Evolutionary conservation across 805 yeast species (phyloP), one percentile per base, ranked within the genome.

Genomic region (Cyberlindnera euphorbiae): DNA sequence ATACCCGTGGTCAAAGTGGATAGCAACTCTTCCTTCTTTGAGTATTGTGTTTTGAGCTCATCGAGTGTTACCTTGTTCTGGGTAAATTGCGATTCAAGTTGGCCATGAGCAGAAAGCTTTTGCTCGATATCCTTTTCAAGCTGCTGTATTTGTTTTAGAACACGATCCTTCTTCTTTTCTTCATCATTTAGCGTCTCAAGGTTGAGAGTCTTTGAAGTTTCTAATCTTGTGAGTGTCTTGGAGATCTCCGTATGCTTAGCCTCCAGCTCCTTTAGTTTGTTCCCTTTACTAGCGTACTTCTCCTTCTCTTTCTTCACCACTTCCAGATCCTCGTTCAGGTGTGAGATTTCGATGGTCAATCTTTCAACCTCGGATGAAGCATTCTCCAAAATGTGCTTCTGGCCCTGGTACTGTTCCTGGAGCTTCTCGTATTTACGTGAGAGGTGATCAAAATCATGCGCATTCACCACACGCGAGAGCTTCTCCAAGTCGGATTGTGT

Each of bases 1-100:
- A 89, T 79, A 50, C 97, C 96, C 0, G 96, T 86, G 0, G 88
- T 78, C 27, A 89, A 66, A 0, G 94, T 80, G 0, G 93, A 82
- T 8, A 86, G 61, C 9, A 89, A 66, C 43, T 89, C 96, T 49
- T 85, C 90, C 47, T 83, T 85, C 41, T 66, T 70, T 23, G 66
- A 63, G 31, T 72, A 66, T 11, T 67, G 66, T 5, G 62, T 64
- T 42, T 76, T 78, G 36, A 77, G 45, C 1, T 55, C 52, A 3
- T 59, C 63, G 16, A 82, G 61, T n/a, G 60, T 52, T 1, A 50
- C 54, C 32, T 75, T 77, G 9, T 75, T 57, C 0, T 49, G 43
- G 3, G 64, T 59, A 47, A 71, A 76, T n/a, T 66, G 68, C 5
- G 48, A 36, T 49, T 81, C 78, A 7, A 68, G 60, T 3, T 50